Evolutionary conservation across 139 green algal species (phyloP).

Genomic region (Micractinium sp.): DNA sequence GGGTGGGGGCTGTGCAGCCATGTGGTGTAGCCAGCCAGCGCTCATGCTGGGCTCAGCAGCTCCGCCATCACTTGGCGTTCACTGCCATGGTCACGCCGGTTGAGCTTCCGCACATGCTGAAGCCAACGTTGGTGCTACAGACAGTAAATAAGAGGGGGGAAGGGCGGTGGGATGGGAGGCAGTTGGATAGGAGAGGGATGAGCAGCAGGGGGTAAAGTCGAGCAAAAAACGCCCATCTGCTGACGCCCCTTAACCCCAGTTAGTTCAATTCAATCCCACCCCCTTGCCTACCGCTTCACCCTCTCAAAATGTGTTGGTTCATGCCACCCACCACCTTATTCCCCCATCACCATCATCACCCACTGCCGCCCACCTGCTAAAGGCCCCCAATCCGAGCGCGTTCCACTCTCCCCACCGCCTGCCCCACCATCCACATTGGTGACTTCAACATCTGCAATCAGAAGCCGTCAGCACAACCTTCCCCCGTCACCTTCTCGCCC

Average conservation of each 20-base stretch:
- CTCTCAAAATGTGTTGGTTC: no score
- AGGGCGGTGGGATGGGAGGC: background rate
- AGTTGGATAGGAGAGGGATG: background rate
- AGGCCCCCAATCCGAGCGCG: no score
- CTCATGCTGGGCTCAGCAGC: background rate
- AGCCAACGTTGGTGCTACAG: slow-evolving; percentile 56
- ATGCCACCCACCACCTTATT: no score
- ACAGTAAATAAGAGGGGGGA: background rate
- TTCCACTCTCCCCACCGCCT: background rate
- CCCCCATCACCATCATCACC: no score
- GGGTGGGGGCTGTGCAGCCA: background rate
- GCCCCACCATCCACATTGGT: no score
- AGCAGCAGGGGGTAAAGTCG: background rate
- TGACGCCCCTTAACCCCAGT: no score
- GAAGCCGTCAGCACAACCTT: no score
- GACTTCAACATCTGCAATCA: no score
- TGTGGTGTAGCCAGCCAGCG: background rate
- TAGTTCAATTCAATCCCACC: no score
- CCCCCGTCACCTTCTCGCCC: background rate
- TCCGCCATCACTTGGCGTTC: background rate
- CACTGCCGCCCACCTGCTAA: no score
- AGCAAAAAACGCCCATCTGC: no score
- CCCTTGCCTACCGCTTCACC: no score
- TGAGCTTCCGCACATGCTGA: slow-evolving; percentile 42
- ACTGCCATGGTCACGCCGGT: slow-evolving; percentile 50